Base-by-base conservation (phyloP, 2,329 filamentous ascomycete genomes). In the Alternaria atra region DNA sequence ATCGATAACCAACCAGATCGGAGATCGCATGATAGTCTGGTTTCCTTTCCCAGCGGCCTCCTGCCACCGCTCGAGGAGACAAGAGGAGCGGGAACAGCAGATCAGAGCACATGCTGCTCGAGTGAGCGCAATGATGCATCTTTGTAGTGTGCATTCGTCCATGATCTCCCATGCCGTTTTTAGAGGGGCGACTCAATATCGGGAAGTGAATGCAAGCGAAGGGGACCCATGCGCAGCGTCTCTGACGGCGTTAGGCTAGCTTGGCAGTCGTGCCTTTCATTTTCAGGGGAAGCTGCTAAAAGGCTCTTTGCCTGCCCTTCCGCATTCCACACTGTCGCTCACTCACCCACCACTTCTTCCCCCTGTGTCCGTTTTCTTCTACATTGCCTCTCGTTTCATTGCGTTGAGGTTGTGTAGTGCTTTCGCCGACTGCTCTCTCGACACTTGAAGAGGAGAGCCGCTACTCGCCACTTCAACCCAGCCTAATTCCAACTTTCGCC, bases 271-370 rank as follows among this genome's bases (percentile, higher is more conserved):
- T 64, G 61, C 64, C 65, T 72, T 64, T 68, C 63, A 68, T 69
- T 71, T 71, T 73, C 70, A 73, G 70, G 70, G 70, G 70, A 68
- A 73, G 61, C 65, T 72, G 55, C 66, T 71, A 65, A 75, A 75
- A 75, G 66, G 67, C 66, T 66, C 66, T 65, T 69, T 69, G 57
- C 70, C 68, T 70, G 66, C 71, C 63, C 70, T 10, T 67, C 68
- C 65, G 63, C 71, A 73, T 72, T 73, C 69, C 64, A 65, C 64
- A 69, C 69, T 55, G 70, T 70, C 70, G 72, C 73, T 73, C 70
- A 64, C 68, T 70, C 67, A 65, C 43, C 51, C 44, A 46, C 42
- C 20, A 17, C 51, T 39, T 47, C 72, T 69, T 64, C 68, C 52
- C 55, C 64, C 64, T 65, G 58, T 64, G 63, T 65, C 48, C 63